Evolutionary conservation across 1,284 basidiomycete species (phyloP).

Genomic region (Pulchroboletus neoregius): DNA sequence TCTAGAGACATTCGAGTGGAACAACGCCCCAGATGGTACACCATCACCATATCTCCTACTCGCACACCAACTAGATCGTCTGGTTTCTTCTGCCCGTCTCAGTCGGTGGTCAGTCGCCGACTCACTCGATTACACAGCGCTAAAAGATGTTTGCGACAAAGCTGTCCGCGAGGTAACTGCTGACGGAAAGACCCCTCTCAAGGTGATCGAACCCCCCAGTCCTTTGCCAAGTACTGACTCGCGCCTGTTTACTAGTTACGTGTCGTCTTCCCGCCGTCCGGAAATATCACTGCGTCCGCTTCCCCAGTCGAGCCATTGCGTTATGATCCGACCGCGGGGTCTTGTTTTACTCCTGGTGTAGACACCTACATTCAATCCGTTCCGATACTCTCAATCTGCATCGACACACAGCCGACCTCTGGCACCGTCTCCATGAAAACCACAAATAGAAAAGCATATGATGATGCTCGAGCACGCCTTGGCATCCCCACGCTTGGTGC

Average conservation of each 20-base stretch:
- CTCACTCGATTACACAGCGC: conserved; percentile 35
- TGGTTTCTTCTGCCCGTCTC: conserved; percentile 44
- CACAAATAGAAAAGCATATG: conserved; percentile 55
- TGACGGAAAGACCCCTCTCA: conserved; percentile 30
- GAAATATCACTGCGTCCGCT: conserved; percentile 43
- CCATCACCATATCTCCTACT: conserved; percentile 60
- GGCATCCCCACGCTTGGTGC: conserved; percentile 38
- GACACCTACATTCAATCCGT: conserved; percentile 26
- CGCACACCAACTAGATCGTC: conserved; percentile 53
- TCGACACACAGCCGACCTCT: conserved; percentile 53
- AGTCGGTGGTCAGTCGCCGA: conserved; percentile 48
- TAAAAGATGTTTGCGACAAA: conserved; percentile 42
- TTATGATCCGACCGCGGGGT: conserved; percentile 43
- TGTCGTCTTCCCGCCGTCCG: conserved; percentile 46
- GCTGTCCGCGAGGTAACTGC: conserved; percentile 36
- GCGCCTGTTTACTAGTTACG: conserved; percentile 45
- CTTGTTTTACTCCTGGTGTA: conserved; percentile 37
- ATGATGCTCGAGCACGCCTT: conserved; percentile 54
- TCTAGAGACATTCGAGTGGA: conserved; percentile 50
- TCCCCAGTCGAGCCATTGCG: conserved; percentile 37
- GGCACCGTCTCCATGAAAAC: conserved; percentile 62
- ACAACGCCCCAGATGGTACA: conserved; percentile 44
- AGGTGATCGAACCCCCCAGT: conserved; percentile 25
- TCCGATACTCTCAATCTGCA: conserved; percentile 39
- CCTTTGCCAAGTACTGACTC: neutral